Conservation (phyloP, 768 basidiomycete species). For the Suillus americanus region DNA sequence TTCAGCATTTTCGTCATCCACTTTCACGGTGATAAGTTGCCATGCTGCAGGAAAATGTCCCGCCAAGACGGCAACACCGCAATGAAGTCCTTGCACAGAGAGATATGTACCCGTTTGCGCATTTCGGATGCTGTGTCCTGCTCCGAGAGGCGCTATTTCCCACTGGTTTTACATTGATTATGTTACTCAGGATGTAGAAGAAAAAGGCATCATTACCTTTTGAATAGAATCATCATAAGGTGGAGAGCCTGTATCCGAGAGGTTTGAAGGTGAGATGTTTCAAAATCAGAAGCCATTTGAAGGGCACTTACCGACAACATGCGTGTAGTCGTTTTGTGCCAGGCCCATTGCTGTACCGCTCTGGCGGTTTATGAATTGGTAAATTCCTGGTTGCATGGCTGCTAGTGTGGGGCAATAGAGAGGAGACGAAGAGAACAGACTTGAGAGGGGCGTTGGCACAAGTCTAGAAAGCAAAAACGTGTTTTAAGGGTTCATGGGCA, state of each 20-base stretch:
- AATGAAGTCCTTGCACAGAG: constrained; percentile 11
- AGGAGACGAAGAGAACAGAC: neutral
- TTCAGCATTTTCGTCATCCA: constrained; percentile 25
- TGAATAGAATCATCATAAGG: constrained; percentile 28
- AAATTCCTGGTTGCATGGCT: constrained; percentile 28
- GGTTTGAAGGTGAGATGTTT: neutral
- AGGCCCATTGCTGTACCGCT: constrained; percentile 33
- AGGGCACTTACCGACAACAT: constrained; percentile 18
- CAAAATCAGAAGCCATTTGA: neutral
- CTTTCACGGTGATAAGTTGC: constrained; percentile 24
- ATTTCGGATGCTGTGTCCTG: constrained; percentile 31
- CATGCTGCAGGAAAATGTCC: constrained; percentile 31
- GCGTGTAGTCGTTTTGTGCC: constrained; percentile 17
- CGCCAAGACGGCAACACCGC: constrained; percentile 13
- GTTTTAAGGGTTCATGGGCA: neutral
- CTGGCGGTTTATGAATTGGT: constrained; percentile 30
- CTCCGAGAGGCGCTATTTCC: constrained; percentile 29
- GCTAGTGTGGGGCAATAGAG: neutral
- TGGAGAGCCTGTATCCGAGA: constrained; percentile 23
- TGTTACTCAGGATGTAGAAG: neutral
- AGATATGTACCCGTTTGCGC: constrained; percentile 31
- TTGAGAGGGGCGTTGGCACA: neutral
- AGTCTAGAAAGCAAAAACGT: neutral
- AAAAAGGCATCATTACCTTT: constrained; percentile 18
- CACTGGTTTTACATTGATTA: constrained; percentile 14